Conservation (phyloP, 345 rosid species). For the Camelina hispida region DNA sequence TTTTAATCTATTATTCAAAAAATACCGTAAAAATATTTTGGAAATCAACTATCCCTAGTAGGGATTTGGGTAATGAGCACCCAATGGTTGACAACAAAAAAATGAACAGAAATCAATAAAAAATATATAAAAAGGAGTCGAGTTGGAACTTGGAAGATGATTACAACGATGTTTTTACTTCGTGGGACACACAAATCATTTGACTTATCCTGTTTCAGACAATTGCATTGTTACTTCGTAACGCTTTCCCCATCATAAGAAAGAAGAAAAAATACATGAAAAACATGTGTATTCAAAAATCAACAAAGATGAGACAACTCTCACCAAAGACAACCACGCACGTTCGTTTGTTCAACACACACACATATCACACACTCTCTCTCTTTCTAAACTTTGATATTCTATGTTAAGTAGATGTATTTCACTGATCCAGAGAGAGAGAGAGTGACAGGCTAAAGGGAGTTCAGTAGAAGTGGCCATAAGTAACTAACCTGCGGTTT, state of each 20-base stretch:
- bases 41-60: background rate
- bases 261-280: background rate
- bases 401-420: slow-evolving; percentile 23
- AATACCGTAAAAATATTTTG: background rate
- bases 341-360: slow-evolving; percentile 32
- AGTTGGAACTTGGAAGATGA: slow-evolving; percentile 6
- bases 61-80: too few relatives aligned
- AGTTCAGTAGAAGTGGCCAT: slow-evolving; percentile 33
- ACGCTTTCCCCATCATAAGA: background rate
- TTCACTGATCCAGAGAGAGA: background rate
- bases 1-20: background rate
- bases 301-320: slow-evolving; percentile 39
- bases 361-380: slow-evolving; percentile 6
- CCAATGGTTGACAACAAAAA: background rate
- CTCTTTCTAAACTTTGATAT: slow-evolving; percentile 27
- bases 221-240: slow-evolving; percentile 8
- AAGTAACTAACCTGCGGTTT: slow-evolving; percentile 32
- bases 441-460: slow-evolving; percentile 9
- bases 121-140: background rate
- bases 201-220: slow-evolving; percentile 15
- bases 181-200: slow-evolving; percentile 19
- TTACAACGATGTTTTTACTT: background rate
- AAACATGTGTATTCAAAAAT: slow-evolving; percentile 36
- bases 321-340: slow-evolving; percentile 41
- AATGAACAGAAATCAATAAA: background rate